Base-by-base conservation (phyloP, 495 filamentous ascomycete genomes). In the Penicillium nucicola region DNA sequence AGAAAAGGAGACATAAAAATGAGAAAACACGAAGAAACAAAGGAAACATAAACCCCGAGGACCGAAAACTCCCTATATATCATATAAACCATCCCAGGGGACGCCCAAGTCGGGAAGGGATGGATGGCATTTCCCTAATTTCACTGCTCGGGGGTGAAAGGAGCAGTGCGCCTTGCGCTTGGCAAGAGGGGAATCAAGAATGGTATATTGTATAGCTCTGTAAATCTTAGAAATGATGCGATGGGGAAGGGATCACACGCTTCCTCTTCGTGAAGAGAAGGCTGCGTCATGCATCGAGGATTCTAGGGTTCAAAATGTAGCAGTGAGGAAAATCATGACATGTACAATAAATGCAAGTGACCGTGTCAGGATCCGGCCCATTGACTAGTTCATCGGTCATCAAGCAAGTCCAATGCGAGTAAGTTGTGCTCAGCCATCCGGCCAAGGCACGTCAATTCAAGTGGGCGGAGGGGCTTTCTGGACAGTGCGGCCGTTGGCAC, bases 401-500 rank as follows among this genome's bases (percentile, higher is more conserved):
- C 15, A 7, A 13, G 4, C 34, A 42, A 50, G 55, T 11, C 11
- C 20, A 14, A 19, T 33, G 44, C 4, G 18, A 46, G 3, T 18
- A 18, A 25, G 17, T 20, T n/a, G 10, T 36, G 4, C 5, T 25
- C 20, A 35, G 17, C 20, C 17, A 14, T 1, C 13, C 11, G 17
- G 22, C 5, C 22, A 32, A 28, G 7, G 5, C 11, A 20, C 19
- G 3, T 10, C 3, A 55, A 35, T 52, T 46, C 50, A 48, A 18
- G 48, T 48, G 1, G 49, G 42, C 2, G 66, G 68, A n/a, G 61
- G 58, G 3, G 57, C 54, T 37, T 69, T 70, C 41, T 61, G 67
- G 33, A 64, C 66, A 58, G 68, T 68, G 18, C 59, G 52, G 2
- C 71, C 71, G 17, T 75, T 72, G 32, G 78, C 78, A 44, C 78